These are phyloP conservation scores for Angomonas deanei DNA, from an alignment of 208 protist species.

Conservation along the genomic window DNA sequence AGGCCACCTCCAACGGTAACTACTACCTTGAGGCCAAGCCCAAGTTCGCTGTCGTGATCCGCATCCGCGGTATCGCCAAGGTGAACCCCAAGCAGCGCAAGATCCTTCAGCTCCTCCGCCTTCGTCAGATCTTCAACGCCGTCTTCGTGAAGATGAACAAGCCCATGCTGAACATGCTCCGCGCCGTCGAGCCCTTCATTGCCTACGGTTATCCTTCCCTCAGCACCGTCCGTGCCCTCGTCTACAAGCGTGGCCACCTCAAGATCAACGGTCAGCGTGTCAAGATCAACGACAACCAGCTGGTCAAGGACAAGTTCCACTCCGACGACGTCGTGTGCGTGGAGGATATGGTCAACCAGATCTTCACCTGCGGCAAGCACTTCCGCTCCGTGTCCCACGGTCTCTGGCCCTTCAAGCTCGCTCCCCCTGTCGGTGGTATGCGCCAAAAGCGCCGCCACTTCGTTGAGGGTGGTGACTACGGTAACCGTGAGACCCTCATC, in stretches of 20 bases:
- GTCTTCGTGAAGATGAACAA: conserved; percentile 99
- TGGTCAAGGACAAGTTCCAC: conserved; percentile 96
- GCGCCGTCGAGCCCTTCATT: conserved; percentile 98
- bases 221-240: conserved; percentile 95
- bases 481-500: conserved; percentile 99
- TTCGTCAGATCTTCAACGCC: conserved; percentile 99
- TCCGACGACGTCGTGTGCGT: conserved; percentile 95
- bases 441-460: conserved; percentile 96
- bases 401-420: conserved; percentile 99
- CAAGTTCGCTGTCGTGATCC: conserved; percentile 99
- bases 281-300: conserved; percentile 94
- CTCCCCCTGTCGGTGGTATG: conserved; percentile 94
- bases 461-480: conserved; percentile 98
- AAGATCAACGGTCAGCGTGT: conserved; percentile 98
- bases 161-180: conserved; percentile 99
- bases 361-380: conserved; percentile 97
- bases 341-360: conserved; percentile 99
- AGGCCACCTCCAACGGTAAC: conserved; percentile 90
- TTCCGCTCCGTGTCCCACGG: conserved; percentile 98
- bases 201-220: conserved; percentile 99
- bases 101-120: conserved; percentile 98
- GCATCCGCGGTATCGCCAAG: conserved; percentile 99
- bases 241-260: conserved; percentile 99
- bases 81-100: conserved; percentile 97
- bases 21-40: conserved; percentile 98